Conservation (phyloP, 73 alveolate species). For the Tetrahymena elliotti region DNA sequence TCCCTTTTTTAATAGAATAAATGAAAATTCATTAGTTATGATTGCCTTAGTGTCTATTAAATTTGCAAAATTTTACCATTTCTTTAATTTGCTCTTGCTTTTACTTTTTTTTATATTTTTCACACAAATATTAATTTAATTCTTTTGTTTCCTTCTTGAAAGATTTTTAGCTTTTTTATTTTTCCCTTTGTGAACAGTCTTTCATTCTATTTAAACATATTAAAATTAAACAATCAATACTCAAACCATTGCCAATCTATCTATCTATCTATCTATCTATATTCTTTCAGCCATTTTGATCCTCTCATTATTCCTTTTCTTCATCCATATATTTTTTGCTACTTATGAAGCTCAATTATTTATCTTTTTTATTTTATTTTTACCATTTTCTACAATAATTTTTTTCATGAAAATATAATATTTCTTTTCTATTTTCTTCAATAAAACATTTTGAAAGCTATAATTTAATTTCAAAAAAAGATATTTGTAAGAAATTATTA, state of each 20-base stretch:
- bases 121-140: background rate
- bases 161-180: background rate
- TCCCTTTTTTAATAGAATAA: conserved; percentile 38
- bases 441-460: background rate
- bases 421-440: background rate
- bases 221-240: background rate
- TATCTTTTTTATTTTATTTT: background rate
- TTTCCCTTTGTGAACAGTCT: background rate
- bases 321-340: background rate
- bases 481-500: too few relatives aligned
- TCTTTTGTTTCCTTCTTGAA: background rate
- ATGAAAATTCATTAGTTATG: background rate
- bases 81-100: conserved; percentile 43
- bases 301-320: background rate
- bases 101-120: conserved; percentile 4
- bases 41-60: background rate
- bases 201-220: background rate
- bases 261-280: background rate
- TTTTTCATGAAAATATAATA: background rate
- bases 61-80: conserved; percentile 35
- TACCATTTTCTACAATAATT: background rate
- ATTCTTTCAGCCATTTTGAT: background rate
- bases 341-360: background rate
- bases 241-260: background rate
- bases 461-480: background rate